Evolutionary conservation across 1,284 basidiomycete genomes (phyloP), one percentile per base, ranked within the genome.

Genomic region (Microbotryum violaceum): DNA sequence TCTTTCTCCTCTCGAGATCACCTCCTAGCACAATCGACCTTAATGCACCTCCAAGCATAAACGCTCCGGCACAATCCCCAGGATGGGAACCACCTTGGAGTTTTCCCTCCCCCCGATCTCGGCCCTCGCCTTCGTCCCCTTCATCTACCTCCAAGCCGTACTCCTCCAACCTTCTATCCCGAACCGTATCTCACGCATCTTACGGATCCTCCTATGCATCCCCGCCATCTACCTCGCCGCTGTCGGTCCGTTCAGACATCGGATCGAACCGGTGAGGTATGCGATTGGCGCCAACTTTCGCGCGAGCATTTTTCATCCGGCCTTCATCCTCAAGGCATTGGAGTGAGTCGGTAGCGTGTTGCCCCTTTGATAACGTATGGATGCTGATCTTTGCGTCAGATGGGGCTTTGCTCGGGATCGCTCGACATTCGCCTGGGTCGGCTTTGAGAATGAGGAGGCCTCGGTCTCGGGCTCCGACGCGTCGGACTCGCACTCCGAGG

Each of bases 121-220:
- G 4, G 57, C 60, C 0, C 45, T 66, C 56, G 27, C 49, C 6
- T 63, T 63, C 54, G 61, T 50, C 5, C 31, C 54, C 2, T 27
- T 54, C 10, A 56, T 63, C 37, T 49, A 61, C 49, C 14, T 55
- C 25, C 58, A 63, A 53, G 56, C 54, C 47, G 29, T 66, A 29
- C 58, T 66, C 49, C 61, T 66, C 5, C 64, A 66, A 45, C 64
- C 64, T 23, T 46, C 58, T 18, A 52, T 66, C 14, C 57, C 61
- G 1, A 25, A 58, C 4, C 23, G 25, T 9, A 4, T 54, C 45
- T 61, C 61, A 21, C 55, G 61, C 1, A n/a, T 12, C 4, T 33
- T 57, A 9, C 55, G 61, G 2, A 37, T 57, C 14, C 37, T 37
- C 33, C 49, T 61, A 8, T 49, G 56, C n/a, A 46, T 54, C 46